Conservation (phyloP, 805 yeast genomes). For the Pichia californica region DNA sequence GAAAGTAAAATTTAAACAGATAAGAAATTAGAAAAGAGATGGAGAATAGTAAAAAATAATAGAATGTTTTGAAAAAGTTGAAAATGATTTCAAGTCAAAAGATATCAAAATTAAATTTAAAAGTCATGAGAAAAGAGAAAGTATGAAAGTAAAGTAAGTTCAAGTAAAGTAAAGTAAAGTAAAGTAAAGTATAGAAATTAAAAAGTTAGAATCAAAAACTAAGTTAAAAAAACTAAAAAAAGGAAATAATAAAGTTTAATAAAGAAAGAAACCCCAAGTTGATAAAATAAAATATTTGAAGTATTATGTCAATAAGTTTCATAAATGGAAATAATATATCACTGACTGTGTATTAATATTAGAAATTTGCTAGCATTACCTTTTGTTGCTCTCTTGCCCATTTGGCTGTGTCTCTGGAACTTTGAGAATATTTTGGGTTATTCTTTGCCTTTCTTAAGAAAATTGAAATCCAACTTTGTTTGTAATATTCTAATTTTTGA, state of each 20-base stretch:
- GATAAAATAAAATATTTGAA: too few species aligned
- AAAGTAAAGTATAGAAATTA: slow-evolving; percentile 2
- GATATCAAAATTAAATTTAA: too few species aligned
- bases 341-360: too few species aligned
- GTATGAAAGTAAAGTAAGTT: too few species aligned
- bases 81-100: too few species aligned
- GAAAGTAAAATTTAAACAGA: slow-evolving; percentile 10
- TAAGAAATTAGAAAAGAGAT: slow-evolving; percentile 6
- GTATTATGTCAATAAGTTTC: too few species aligned
- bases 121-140: slow-evolving; percentile 7
- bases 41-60: slow-evolving; percentile 9
- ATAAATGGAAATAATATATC: too few species aligned
- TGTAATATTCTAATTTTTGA: slow-evolving; percentile 55
- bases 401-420: slow-evolving; percentile 85
- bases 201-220: neutral
- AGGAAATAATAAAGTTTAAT: too few species aligned
- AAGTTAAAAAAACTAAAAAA: neutral
- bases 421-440: slow-evolving; percentile 51
- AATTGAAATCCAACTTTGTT: slow-evolving; percentile 72
- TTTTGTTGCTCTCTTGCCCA: slow-evolving; percentile 93
- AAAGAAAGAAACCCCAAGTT: too few species aligned
- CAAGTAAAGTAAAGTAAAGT: too few species aligned
- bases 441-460: slow-evolving; percentile 69
- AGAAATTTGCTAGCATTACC: slow-evolving; percentile 16
- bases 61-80: neutral